phyloP scores from a whole-genome alignment of 495 filamentous ascomycete species.

The Platismatia glauca region DNA sequence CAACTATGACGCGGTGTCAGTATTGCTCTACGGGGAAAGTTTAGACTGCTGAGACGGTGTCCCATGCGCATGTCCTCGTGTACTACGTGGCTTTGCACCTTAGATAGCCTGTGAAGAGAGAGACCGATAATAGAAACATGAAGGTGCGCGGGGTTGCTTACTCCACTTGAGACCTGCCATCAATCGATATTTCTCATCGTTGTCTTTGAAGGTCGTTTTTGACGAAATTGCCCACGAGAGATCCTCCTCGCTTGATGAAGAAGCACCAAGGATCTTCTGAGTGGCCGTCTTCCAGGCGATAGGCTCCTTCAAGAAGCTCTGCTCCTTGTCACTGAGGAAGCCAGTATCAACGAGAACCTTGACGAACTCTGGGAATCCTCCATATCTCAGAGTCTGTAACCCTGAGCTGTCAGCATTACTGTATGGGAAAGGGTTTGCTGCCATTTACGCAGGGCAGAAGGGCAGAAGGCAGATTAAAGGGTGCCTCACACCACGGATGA shows the following conservation, averaged over 20 bases:
- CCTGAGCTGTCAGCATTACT: neutral
- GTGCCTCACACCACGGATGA: constrained; percentile 51
- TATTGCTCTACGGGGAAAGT: neutral
- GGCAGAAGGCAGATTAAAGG: neutral
- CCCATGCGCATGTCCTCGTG: too few species aligned
- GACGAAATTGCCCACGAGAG: constrained; percentile 62
- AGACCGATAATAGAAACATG: neutral
- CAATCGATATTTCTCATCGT: constrained; percentile 68
- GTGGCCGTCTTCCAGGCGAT: constrained; percentile 76
- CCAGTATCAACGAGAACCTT: constrained; percentile 76
- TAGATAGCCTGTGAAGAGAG: neutral
- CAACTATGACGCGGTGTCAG: constrained; percentile 34
- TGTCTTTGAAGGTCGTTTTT: constrained; percentile 61
- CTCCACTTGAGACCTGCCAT: constrained; percentile 69
- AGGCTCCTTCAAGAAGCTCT: constrained; percentile 50
- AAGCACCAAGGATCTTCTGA: constrained; percentile 58
- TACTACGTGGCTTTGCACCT: neutral
- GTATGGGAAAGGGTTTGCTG: neutral
- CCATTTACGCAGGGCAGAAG: neutral
- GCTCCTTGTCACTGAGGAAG: constrained; percentile 63
- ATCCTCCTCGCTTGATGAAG: constrained; percentile 45
- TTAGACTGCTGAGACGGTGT: neutral
- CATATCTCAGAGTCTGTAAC: constrained; percentile 59
- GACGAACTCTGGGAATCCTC: constrained; percentile 82
- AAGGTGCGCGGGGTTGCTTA: neutral